These are phyloP conservation scores for Amanita fuliginea DNA, from an alignment of 768 basidiomycete genomes.

Conservation along the genomic window DNA sequence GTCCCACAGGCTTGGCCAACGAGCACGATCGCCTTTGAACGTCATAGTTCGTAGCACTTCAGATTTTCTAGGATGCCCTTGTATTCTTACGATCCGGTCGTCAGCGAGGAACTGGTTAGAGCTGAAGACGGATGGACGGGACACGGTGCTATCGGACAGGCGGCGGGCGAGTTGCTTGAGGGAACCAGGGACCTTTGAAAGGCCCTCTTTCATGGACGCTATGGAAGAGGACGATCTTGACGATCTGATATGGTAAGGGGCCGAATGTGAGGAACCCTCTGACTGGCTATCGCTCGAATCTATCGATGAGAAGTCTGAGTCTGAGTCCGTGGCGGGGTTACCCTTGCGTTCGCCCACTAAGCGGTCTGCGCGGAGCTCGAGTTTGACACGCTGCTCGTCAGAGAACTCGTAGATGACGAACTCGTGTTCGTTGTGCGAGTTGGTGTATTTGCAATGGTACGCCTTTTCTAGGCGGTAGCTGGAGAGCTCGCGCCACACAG, in stretches of 20 bases:
- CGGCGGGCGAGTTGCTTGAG: not conserved
- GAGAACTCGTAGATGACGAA: not conserved
- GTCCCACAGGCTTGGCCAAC: slow-evolving; percentile 1
- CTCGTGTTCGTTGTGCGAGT: not conserved
- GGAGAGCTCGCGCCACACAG: not conserved
- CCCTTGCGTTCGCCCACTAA: not conserved
- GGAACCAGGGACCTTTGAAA: not conserved
- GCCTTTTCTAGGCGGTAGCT: not conserved
- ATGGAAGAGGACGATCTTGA: not conserved
- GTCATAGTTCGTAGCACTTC: not conserved
- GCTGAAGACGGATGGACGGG: not conserved
- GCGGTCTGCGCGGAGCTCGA: not conserved
- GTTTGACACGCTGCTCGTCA: not conserved
- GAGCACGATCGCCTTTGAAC: not conserved
- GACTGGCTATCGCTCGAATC: not conserved
- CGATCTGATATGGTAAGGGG: not conserved
- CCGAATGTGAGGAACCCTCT: not conserved
- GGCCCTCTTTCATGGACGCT: not conserved
- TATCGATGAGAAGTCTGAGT: not conserved
- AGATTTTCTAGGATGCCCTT: not conserved
- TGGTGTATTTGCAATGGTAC: not conserved
- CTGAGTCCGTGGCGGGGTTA: not conserved
- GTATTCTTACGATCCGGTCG: not conserved
- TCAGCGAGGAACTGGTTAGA: not conserved
- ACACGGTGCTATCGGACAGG: not conserved